Evolutionary conservation across 192 early-diverging fungal species (phyloP).

Genomic region (Coemansia sp.): DNA sequence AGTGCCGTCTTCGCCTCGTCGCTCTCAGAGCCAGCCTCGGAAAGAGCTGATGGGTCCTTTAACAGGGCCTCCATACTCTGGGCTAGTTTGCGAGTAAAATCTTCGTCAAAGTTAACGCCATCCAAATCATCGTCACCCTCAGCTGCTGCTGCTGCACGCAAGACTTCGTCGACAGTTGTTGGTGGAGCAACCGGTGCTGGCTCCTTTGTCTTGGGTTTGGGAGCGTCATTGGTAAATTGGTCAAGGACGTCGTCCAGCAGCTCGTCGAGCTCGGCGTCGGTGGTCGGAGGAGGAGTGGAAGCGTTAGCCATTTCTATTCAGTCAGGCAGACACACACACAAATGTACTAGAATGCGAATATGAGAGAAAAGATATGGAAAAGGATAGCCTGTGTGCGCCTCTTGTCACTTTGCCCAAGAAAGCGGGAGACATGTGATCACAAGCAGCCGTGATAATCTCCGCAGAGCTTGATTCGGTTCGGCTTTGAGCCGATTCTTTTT

Average conservation of each 20-base stretch:
- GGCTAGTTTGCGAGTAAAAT: constrained; percentile 72
- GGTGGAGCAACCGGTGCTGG: constrained; percentile 1
- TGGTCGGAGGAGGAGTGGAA: constrained; percentile 29
- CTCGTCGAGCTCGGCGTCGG: constrained; percentile 68
- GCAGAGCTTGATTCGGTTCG: not conserved
- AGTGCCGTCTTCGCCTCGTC: constrained; percentile 70
- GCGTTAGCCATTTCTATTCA: constrained; percentile 34
- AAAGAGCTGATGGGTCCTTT: constrained; percentile 28
- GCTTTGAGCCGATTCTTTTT: constrained; percentile 2
- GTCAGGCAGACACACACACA: constrained; percentile 2
- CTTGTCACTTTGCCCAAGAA: too few relatives aligned
- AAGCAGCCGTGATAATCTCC: not conserved
- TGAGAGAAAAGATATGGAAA: not conserved
- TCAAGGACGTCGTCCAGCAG: constrained; percentile 77
- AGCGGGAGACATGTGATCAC: too few relatives aligned
- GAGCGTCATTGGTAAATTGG: constrained; percentile 59
- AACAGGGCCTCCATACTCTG: constrained; percentile 76
- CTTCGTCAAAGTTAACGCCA: constrained; percentile 59
- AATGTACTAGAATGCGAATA: not conserved
- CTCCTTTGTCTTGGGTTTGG: constrained; percentile 38
- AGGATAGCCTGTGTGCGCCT: too few relatives aligned
- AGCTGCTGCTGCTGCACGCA: not conserved
- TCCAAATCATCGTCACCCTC: constrained; percentile 28
- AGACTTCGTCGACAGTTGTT: not conserved
- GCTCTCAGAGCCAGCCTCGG: constrained; percentile 26